Evolutionary conservation across 1,284 basidiomycete genomes (phyloP).

Genomic region (Rhodofomes roseus): DNA sequence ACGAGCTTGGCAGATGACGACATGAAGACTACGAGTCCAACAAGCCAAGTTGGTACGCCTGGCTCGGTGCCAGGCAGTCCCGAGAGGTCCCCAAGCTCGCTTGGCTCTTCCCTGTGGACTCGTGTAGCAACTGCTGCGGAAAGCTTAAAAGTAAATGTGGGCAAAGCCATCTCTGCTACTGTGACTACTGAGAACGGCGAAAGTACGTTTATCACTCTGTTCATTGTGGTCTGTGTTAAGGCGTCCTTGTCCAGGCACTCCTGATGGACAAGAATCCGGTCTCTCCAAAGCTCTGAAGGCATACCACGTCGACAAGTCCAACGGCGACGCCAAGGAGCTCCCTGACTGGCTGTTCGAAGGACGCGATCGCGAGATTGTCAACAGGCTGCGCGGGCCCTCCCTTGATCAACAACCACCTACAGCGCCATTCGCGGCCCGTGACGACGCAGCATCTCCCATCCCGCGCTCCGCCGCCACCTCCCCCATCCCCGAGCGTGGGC

Average conservation of each 20-base stretch:
- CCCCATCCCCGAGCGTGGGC: slow-evolving; percentile 5
- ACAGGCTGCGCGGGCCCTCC: slow-evolving; percentile 1
- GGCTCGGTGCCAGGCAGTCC: slow-evolving; percentile 7
- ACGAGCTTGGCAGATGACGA: slow-evolving; percentile 41
- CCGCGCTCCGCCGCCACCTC: neutral
- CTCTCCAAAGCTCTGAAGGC: slow-evolving; percentile 64
- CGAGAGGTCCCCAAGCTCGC: slow-evolving; percentile 27
- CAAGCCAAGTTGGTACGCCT: neutral
- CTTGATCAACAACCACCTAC: neutral
- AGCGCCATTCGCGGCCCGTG: neutral
- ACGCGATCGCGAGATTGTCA: slow-evolving; percentile 39
- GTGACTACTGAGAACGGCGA: slow-evolving; percentile 42
- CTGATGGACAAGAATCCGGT: slow-evolving; percentile 55
- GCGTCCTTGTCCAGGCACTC: slow-evolving; percentile 39
- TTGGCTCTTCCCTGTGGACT: slow-evolving; percentile 46
- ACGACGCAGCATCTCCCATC: neutral
- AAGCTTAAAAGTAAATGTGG: slow-evolving; percentile 51
- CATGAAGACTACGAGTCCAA: slow-evolving; percentile 4
- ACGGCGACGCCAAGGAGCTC: slow-evolving; percentile 50
- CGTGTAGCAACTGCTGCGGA: slow-evolving; percentile 52
- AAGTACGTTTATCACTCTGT: slow-evolving; percentile 33
- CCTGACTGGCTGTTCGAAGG: slow-evolving; percentile 66
- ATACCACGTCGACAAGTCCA: slow-evolving; percentile 59
- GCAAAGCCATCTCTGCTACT: slow-evolving; percentile 52
- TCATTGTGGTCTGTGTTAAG: slow-evolving; percentile 5